Evolutionary conservation across 2,329 filamentous ascomycete species (phyloP).

Genomic region (Colletotrichum sp.): DNA sequence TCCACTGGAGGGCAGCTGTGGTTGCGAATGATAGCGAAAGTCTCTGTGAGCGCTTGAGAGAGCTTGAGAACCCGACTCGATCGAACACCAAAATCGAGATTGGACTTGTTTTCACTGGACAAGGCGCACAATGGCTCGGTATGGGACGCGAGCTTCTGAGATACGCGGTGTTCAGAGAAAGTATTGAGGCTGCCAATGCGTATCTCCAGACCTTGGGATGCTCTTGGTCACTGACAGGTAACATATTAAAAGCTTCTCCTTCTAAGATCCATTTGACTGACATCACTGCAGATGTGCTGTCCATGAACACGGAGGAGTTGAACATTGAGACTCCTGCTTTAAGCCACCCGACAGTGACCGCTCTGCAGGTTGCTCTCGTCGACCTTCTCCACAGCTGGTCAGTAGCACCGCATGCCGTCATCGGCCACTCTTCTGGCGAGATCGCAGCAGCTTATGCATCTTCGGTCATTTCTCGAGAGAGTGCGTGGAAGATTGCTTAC

Average conservation of each 20-base stretch:
- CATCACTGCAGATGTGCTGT: neutral
- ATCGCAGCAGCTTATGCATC: constrained; percentile 56
- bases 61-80: neutral
- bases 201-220: constrained; percentile 21
- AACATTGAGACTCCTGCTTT: constrained; percentile 27
- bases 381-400: constrained; percentile 31
- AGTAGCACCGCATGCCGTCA: constrained; percentile 37
- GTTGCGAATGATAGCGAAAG: neutral
- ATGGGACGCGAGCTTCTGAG: constrained; percentile 31
- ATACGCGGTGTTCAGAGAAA: constrained; percentile 38
- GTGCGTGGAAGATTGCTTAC: constrained; percentile 42
- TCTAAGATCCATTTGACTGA: neutral
- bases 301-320: constrained; percentile 13
- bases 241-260: constrained; percentile 9
- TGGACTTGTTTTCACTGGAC: constrained; percentile 28
- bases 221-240: constrained; percentile 25
- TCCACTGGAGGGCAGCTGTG: neutral
- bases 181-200: neutral
- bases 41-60: neutral
- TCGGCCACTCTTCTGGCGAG: constrained; percentile 56
- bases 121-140: constrained; percentile 28
- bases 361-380: constrained; percentile 32
- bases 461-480: constrained; percentile 41
- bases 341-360: constrained; percentile 35
- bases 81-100: neutral